A percentile compares a stretch with the other conserved stretches of the same genome.
Evolutionary conservation across 225 moss, liverwort and hornwort genomes (phyloP).

Genomic region (Polytrichum commune): DNA sequence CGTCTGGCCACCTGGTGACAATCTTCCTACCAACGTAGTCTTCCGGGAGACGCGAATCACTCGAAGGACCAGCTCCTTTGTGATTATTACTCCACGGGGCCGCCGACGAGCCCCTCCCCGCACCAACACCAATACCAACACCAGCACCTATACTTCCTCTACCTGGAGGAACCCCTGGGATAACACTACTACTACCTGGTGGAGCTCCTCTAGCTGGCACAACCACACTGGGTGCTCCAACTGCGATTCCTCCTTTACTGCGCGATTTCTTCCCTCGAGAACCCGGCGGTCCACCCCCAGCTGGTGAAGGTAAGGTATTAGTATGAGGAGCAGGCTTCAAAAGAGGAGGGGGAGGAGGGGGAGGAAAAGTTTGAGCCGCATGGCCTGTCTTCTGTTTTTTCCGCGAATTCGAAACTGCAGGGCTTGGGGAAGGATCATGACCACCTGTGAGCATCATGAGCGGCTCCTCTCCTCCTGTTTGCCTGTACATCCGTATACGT

Average conservation of each 20-base stretch:
- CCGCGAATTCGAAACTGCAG: slow-evolving; percentile 59
- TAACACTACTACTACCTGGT: background rate
- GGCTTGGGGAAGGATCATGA: slow-evolving; percentile 67
- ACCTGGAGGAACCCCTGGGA: slow-evolving; percentile 10
- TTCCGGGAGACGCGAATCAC: slow-evolving; percentile 51
- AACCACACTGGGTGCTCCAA: background rate
- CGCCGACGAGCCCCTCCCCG: background rate
- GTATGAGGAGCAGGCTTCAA: slow-evolving; percentile 39
- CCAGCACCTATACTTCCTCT: slow-evolving; percentile 12
- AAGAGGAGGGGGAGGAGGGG: slow-evolving; percentile 33
- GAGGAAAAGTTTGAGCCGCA: slow-evolving; percentile 40
- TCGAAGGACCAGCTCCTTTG: slow-evolving; percentile 51
- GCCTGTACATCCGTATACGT: slow-evolving; percentile 55
- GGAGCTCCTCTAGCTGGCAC: slow-evolving; percentile 11
- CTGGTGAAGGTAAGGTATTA: slow-evolving; percentile 49
- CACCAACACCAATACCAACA: slow-evolving; percentile 2
- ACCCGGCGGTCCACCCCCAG: slow-evolving; percentile 9
- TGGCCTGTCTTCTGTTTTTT: slow-evolving; percentile 68
- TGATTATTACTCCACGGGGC: slow-evolving; percentile 38
- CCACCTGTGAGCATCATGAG: slow-evolving; percentile 18
- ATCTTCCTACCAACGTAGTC: slow-evolving; percentile 63
- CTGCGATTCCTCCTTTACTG: slow-evolving; percentile 14
- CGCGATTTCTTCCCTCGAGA: slow-evolving; percentile 18
- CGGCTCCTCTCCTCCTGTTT: slow-evolving; percentile 34
- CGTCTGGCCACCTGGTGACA: slow-evolving; percentile 83